phyloP scores from a whole-genome alignment of 2,329 filamentous ascomycete species.

The Fusarium gaditjirri region DNA sequence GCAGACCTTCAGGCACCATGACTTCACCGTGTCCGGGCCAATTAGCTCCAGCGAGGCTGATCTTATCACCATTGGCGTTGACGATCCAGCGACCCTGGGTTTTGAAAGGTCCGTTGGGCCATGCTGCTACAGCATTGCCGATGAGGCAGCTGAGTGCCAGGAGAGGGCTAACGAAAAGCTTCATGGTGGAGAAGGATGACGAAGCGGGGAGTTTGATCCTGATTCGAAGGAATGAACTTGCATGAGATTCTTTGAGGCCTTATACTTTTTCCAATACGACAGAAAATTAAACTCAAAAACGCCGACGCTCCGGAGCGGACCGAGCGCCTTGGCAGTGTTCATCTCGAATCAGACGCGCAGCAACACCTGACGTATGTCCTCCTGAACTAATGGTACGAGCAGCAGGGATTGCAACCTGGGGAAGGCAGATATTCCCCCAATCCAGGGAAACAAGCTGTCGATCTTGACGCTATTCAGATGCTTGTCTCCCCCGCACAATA shows the following conservation, averaged over 20 bases:
- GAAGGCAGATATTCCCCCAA: not conserved
- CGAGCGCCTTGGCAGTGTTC: not conserved
- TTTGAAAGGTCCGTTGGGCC: constrained; percentile 51
- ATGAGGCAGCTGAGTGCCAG: constrained; percentile 12
- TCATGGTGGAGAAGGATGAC: not conserved
- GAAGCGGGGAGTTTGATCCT: not conserved
- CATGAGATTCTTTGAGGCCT: not conserved
- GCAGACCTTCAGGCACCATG: constrained; percentile 74
- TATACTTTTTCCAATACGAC: not conserved
- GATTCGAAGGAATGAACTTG: accelerated
- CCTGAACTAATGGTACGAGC: not conserved
- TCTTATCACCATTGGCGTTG: constrained; percentile 48
- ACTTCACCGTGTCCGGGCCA: constrained; percentile 70
- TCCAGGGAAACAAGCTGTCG: not conserved
- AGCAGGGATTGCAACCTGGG: not conserved
- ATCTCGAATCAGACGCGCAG: not conserved
- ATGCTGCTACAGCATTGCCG: constrained; percentile 15
- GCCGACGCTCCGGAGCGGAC: constrained; percentile 10
- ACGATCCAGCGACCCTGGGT: constrained; percentile 55
- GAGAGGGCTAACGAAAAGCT: not conserved
- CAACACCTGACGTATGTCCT: constrained; percentile 15
- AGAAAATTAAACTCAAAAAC: not conserved
- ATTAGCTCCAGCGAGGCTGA: constrained; percentile 67
- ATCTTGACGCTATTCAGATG: constrained; percentile 3
- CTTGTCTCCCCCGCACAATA: constrained; percentile 1